Percentiles rank a stretch among this genome's conserved stretches.
Conservation (phyloP, 2,329 filamentous ascomycete genomes). For the Fusarium chlamydosporum region DNA sequence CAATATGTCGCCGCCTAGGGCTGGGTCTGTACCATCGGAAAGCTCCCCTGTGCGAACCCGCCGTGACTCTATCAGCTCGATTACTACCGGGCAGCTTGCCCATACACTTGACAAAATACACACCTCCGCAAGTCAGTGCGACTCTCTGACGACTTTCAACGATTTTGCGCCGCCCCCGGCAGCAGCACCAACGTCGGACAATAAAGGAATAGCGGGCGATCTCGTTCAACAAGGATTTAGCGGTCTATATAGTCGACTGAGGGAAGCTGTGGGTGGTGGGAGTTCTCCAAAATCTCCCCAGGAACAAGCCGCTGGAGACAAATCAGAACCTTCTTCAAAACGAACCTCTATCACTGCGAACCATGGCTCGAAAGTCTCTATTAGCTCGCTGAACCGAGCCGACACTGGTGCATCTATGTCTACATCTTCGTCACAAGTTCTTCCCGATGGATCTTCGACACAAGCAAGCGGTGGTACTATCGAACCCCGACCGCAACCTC, state of each 20-base stretch:
- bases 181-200: conserved; percentile 71
- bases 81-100: conserved; percentile 77
- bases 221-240: conserved; percentile 87
- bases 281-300: conserved; percentile 60
- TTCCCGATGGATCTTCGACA: conserved; percentile 57
- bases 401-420: conserved; percentile 56
- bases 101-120: conserved; percentile 90
- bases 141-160: conserved; percentile 91
- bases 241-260: conserved; percentile 88
- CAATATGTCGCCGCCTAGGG: conserved; percentile 51
- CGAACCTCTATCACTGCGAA: conserved; percentile 59
- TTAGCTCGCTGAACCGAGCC: conserved; percentile 59
- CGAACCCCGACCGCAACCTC: conserved; percentile 60
- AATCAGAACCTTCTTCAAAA: conserved; percentile 57
- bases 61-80: conserved; percentile 59
- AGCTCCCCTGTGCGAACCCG: conserved; percentile 55
- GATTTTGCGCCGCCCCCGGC: conserved; percentile 83
- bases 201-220: conserved; percentile 78
- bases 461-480: conserved; percentile 51
- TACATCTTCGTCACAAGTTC: conserved; percentile 51
- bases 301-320: conserved; percentile 51
- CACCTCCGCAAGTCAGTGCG: conserved; percentile 86
- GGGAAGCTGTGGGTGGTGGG: conserved; percentile 82
- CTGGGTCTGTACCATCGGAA: conserved; percentile 51
- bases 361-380: conserved; percentile 59